Evolutionary conservation across 1,284 basidiomycete species (phyloP).

Genomic region (Termitomyces sp.): DNA sequence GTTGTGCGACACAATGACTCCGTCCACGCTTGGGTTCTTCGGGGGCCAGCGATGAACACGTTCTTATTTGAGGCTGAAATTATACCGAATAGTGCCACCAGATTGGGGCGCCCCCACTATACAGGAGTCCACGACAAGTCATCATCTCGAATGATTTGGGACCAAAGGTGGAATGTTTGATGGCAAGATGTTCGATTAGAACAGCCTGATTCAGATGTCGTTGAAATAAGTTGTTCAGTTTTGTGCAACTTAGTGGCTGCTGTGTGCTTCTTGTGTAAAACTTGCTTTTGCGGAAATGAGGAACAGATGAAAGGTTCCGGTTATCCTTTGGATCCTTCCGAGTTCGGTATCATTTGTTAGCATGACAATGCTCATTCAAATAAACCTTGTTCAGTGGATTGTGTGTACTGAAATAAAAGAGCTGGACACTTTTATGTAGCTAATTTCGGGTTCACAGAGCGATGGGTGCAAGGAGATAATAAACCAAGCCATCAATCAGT

Average conservation of each 20-base stretch:
- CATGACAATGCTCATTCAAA: not conserved
- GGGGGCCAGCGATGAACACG: no score
- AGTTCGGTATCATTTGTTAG: conserved; percentile 1
- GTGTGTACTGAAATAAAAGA: not conserved
- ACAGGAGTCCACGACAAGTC: no score
- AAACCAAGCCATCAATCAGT: not conserved
- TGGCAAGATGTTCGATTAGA: no score
- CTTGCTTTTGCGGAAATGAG: not conserved
- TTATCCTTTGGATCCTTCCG: conserved; percentile 17
- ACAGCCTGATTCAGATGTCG: no score
- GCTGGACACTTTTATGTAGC: no score
- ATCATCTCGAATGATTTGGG: no score
- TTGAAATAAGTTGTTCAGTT: no score
- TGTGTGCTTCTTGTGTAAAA: not conserved
- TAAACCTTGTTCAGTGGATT: not conserved
- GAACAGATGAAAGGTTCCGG: not conserved
- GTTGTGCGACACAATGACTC: not conserved
- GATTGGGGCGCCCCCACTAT: no score
- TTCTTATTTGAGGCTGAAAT: no score
- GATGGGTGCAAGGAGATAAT: not conserved
- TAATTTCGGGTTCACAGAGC: not conserved
- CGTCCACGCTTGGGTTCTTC: not conserved
- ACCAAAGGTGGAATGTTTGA: no score
- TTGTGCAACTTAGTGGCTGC: no score
- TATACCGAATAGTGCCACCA: no score